Conservation (phyloP, 2,329 filamentous ascomycete genomes). For the Talaromyces atroroseus region DNA sequence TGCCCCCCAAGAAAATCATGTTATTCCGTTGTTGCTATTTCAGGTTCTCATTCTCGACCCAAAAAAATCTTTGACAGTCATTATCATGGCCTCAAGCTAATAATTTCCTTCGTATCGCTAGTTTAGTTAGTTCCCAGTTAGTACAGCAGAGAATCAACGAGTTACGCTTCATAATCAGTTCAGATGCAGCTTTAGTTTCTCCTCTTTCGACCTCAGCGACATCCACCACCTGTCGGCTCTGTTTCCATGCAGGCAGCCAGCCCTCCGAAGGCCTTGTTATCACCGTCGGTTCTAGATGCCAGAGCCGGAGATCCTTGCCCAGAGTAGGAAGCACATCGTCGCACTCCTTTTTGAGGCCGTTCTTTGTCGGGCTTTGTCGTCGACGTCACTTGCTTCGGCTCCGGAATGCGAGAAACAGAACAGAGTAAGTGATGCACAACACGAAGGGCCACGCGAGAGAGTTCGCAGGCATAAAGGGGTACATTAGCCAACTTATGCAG, state of each 20-base stretch:
- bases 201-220: not conserved
- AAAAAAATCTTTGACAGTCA: not conserved
- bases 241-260: not conserved
- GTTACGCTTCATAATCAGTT: no score
- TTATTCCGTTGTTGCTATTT: not conserved
- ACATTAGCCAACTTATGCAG: no score
- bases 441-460: no score
- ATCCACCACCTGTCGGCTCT: not conserved
- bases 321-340: not conserved
- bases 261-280: no score
- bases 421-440: no score
- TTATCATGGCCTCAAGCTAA: not conserved
- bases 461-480: no score
- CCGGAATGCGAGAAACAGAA: no score
- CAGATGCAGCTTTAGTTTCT: not conserved
- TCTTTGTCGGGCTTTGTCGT: constrained; percentile 8
- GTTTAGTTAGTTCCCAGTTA: not conserved
- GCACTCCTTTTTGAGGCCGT: not conserved
- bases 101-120: not conserved
- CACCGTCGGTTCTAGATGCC: no score
- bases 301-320: not conserved
- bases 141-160: not conserved
- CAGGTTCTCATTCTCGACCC: not conserved
- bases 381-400: not conserved
- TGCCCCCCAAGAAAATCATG: no score